Percentiles rank a stretch among this genome's conserved stretches.
Evolutionary conservation across 768 basidiomycete species (phyloP).

Genomic region (Boletus huronensis): DNA sequence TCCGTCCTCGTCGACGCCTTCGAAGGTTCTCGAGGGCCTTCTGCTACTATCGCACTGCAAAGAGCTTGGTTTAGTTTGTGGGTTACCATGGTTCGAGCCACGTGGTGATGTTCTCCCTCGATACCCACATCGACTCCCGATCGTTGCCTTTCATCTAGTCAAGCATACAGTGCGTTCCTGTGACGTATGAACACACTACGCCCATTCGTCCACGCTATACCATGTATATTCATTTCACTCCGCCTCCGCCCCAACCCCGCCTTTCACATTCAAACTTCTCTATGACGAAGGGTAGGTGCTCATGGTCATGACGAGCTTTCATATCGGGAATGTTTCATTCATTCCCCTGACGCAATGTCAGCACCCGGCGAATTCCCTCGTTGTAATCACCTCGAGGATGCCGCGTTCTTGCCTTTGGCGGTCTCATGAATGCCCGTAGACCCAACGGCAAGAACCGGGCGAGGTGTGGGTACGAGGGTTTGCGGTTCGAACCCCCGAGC

Average conservation of each 20-base stretch:
- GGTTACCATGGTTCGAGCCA: not conserved
- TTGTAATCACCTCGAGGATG: constrained; percentile 32
- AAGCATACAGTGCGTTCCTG: constrained; percentile 20
- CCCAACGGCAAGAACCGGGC: not conserved
- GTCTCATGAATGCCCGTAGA: not conserved
- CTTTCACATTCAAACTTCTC: constrained; percentile 14
- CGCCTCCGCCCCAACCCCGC: constrained; percentile 31
- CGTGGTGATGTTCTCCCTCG: constrained; percentile 1
- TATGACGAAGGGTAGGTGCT: constrained; percentile 13
- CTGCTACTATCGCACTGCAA: constrained; percentile 1
- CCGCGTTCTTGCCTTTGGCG: constrained; percentile 20
- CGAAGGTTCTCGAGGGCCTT: not conserved
- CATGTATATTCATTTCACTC: constrained; percentile 16
- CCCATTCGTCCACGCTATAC: not conserved
- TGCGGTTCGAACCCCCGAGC: not conserved
- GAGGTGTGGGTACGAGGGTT: constrained; percentile 16
- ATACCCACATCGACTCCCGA: constrained; percentile 24
- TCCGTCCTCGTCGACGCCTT: not conserved
- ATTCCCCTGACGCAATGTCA: constrained; percentile 12
- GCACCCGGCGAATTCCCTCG: constrained; percentile 8
- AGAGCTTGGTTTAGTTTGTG: not conserved
- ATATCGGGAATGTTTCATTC: constrained; percentile 11
- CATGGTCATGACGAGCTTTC: constrained; percentile 9
- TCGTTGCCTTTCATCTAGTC: constrained; percentile 1
- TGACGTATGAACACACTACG: constrained; percentile 23